Evolutionary conservation across 441 rosid species (phyloP), one percentile per base, ranked within the genome.

Genomic region (Adansonia rubrostipa): DNA sequence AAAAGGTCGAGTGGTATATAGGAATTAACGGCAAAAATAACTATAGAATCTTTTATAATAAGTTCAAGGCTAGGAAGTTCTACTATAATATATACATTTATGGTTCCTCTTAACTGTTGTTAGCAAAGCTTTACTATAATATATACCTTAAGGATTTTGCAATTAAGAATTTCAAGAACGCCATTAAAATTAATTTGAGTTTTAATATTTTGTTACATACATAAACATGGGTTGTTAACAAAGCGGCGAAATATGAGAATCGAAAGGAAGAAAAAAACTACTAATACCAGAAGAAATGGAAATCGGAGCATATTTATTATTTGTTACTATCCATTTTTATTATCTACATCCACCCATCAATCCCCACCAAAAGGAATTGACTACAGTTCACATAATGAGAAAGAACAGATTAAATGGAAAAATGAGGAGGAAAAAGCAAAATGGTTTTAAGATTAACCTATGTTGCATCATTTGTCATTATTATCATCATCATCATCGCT

Each of bases 401-500:
- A 67, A 63, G 17, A 15, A 56, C 9, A 8, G 9, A 28, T 4
- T 6, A 14, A 56, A 71, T 28, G n/a, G 19, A 5, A 67, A 60
- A 28, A 20, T 2, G 2, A 20, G 11, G 13, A 13, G 47, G 40
- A 72, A 24, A 48, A 9, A 57, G 2, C 61, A 56, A 56, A 33
- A 33, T 3, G 5, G 9, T 20, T 15, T 6, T 24, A 17, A 48
- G 33, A 73, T 75, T 51, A 82, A 73, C 71, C 76, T 42, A 36
- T n/a, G 8, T 64, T n/a, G 6, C 4, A 10, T 81, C 76, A 80
- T 24, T 79, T 76, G 9, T 82, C 84, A 3, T 80, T 84, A 8
- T 80, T 85, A 0, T 88, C 92, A 14, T 78, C 87, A 47, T 81
- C 86, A 15, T 51, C 56, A 51, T 51, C 56, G 28, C 80, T 75